Base-by-base conservation (phyloP, 2,329 filamentous ascomycete genomes). In the Paraconiothyrium brasiliense region DNA sequence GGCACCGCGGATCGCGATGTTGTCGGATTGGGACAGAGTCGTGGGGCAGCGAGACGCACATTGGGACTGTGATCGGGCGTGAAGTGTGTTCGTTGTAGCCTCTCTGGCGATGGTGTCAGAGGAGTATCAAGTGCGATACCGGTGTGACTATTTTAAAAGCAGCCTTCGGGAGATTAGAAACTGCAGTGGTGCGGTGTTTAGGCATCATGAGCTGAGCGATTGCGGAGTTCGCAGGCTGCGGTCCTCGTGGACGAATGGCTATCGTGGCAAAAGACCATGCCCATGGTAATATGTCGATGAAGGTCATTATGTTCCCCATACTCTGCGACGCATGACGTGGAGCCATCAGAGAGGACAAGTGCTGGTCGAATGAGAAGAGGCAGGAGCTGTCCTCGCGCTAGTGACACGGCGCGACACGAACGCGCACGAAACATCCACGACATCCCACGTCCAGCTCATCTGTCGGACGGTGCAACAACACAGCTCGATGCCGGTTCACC, bases 11-110 rank as follows among this genome's bases (percentile, higher is more conserved):
- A 37, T 34, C 24, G 49, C 44, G 34, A 49, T 35, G 27, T 27
- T 14, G 27, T 43, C 58, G 32, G 24, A 44, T 59, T 44, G 2
- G 58, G 58, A 49, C 55, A 24, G 16, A 32, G 54, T 24, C 9
- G 41, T 27, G 41, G 39, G 27, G 39, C 6, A 47, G 27, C 41
- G 16, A 32, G 41, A 35, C 52, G 46, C 52, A 27, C 0, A 13
- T 44, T 44, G 3, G 35, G 51, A 24, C 10, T 11, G 24, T 27
- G 10, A 35, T 32, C 4, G n/a, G 27, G 27, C 5, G 22, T 35
- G 22, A 8, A 14, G 7, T 24, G 7, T 24, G 5, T n/a, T 34
- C 39, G 11, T 34, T 7, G 35, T 30, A 13, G 34, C 14, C 52
- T 47, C 14, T 16, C 27, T 30, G 27, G 27, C 27, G 27, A 30